phyloP scores from a whole-genome alignment of 2,329 filamentous ascomycete species.

The Lachnellula willkommii region DNA sequence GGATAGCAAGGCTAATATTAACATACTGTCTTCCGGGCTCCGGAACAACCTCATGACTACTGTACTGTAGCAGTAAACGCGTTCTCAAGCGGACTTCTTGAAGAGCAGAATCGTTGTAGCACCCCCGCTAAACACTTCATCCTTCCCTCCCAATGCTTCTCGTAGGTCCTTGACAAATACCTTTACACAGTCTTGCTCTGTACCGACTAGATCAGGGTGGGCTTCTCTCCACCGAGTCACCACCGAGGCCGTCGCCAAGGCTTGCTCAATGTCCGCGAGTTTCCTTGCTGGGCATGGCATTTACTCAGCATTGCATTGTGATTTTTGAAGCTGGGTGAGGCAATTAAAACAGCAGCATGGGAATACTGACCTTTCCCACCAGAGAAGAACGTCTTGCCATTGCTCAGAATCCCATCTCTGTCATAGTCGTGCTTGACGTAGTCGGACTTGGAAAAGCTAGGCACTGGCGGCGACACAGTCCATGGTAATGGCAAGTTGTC shows the following conservation, averaged over 20 bases:
- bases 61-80: not conserved
- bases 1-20: not conserved
- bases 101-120: constrained; percentile 18
- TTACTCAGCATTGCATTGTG: not conserved
- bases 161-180: constrained; percentile 14
- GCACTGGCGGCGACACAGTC: constrained; percentile 28
- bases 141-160: constrained; percentile 12
- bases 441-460: constrained; percentile 29
- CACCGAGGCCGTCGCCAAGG: constrained; percentile 33
- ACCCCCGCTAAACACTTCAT: constrained; percentile 10
- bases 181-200: constrained; percentile 34
- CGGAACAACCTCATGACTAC: not conserved
- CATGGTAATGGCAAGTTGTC: constrained; percentile 40
- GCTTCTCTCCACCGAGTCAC: constrained; percentile 37
- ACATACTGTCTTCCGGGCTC: not conserved
- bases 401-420: constrained; percentile 26
- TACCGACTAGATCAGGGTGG: constrained; percentile 33
- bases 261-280: constrained; percentile 12
- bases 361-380: constrained; percentile 4
- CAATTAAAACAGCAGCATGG: not conserved
- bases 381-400: constrained; percentile 29
- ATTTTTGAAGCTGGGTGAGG: not conserved
- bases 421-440: constrained; percentile 37
- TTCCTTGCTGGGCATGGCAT: not conserved
- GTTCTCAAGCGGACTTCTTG: constrained; percentile 13